Evolutionary conservation across 2,329 filamentous ascomycete species (phyloP), one percentile per base, ranked within the genome.

Genomic region (Colletotrichum salicis): DNA sequence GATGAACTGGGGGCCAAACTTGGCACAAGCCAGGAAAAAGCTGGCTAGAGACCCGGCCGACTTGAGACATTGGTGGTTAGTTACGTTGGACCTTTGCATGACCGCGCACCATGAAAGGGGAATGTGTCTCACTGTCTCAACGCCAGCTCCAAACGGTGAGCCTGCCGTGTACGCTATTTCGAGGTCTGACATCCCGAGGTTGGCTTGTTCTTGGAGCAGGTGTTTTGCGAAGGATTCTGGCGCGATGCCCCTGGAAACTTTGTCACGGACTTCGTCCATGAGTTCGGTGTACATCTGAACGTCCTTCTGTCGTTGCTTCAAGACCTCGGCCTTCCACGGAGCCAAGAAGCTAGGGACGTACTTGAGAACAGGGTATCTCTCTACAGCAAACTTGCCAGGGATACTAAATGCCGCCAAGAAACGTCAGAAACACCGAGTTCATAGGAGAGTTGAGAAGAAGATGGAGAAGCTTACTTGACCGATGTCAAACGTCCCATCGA

Each of bases 21-120:
- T 80, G 19, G 81, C 83, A 77, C 89, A 89, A 0, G 86, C 87
- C 0, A 90, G 80, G 24, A 87, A 80, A 75, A 89, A 84, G n/a
- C 81, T 89, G 0, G 71, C 86, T 72, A 78, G 84, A 70, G 79
- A 89, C 70, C 67, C 88, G 76, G 74, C 88, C 69, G 74, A 89
- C 84, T 78, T 83, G n/a, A 79, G 31, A 24, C 22, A 22, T 2
- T n/a, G 81, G 7, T n/a, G 64, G 82, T 74, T 59, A 54, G 45
- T 13, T 2, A 56, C 5, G 35, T 33, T 5, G 64, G 0, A 3
- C 15, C 10, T 1, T 35, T 35, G 4, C 5, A 12, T 29, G 52
- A 27, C 3, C 5, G 12, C 5, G 13, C 2, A 15, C 37, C 15
- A 41, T 13, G 13, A 15, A 19, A 5, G 4, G 24, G 19, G 0